Evolutionary conservation across 306 rosid genomes (phyloP).

Genomic region (Psophocarpus tetragonolobus): DNA sequence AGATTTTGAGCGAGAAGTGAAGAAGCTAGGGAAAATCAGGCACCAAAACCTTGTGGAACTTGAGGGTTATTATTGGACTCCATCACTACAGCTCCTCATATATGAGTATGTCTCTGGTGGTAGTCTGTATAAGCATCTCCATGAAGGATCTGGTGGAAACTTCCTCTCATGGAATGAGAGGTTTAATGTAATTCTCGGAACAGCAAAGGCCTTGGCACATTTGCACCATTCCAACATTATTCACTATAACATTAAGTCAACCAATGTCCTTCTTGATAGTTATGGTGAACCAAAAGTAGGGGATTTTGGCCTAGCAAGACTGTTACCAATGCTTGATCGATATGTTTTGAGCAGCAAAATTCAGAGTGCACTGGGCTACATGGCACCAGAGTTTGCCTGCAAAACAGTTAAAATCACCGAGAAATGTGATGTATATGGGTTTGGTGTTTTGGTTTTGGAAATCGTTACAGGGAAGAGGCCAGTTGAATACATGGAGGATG

Average conservation of each 20-base stretch:
- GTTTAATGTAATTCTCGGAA: constrained; percentile 84
- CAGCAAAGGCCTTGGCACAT: constrained; percentile 91
- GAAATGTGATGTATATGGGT: constrained; percentile 92
- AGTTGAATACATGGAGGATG: constrained; percentile 98
- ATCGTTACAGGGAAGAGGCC: constrained; percentile 94
- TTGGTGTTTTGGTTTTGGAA: constrained; percentile 86
- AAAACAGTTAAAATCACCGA: constrained; percentile 92
- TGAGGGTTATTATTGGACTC: constrained; percentile 99
- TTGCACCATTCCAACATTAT: constrained; percentile 81
- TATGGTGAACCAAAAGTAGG: constrained; percentile 90
- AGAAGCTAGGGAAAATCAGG: constrained; percentile 84
- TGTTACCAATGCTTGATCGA: constrained; percentile 95
- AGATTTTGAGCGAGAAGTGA: constrained; percentile 94
- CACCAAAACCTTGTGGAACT: constrained; percentile 88
- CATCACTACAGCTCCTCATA: constrained; percentile 94
- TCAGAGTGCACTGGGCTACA: constrained; percentile 97
- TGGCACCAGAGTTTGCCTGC: constrained; percentile 99
- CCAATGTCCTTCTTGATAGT: constrained; percentile 81
- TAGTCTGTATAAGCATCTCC: constrained; percentile 90
- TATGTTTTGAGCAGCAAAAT: constrained; percentile 97
- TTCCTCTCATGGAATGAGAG: constrained; percentile 92
- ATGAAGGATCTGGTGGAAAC: constrained; percentile 79
- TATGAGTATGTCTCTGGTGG: constrained; percentile 84
- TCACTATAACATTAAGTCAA: constrained; percentile 93
- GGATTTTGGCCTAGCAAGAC: constrained; percentile 89